A percentile compares a stretch with the other conserved stretches of the same genome.
These are phyloP conservation scores for Xylaria venustula DNA, from an alignment of 495 filamentous ascomycete species.

Conservation along the genomic window DNA sequence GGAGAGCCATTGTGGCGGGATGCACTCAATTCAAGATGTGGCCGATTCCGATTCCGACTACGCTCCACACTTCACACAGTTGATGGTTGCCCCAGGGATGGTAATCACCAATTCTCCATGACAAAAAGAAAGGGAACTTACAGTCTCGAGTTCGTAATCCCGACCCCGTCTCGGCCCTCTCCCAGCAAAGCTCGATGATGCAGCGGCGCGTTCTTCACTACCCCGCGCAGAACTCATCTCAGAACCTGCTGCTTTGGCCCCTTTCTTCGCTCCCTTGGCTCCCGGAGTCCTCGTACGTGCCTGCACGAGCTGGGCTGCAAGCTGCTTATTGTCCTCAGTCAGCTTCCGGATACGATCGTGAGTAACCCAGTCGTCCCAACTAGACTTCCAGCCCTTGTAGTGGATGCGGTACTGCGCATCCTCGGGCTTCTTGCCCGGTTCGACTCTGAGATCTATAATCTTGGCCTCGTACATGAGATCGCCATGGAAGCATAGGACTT, in stretches of 20 bases:
- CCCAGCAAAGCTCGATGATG: conserved; percentile 60
- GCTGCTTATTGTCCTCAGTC: conserved; percentile 87
- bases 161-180: conserved; percentile 65
- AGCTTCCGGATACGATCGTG: conserved; percentile 92
- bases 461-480: conserved; percentile 97
- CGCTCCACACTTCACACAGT: conserved; percentile 1
- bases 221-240: conserved; percentile 78
- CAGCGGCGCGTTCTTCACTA: conserved; percentile 80
- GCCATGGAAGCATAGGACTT: conserved; percentile 93
- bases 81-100: not conserved
- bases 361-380: conserved; percentile 99
- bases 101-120: not conserved
- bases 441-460: conserved; percentile 71
- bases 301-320: conserved; percentile 67
- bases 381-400: conserved; percentile 99
- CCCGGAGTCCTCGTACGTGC: conserved; percentile 50
- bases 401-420: conserved; percentile 86
- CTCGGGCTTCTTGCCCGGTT: conserved; percentile 66
- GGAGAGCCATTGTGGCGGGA: not conserved
- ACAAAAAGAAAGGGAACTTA: conserved; percentile 47
- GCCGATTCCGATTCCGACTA: not conserved
- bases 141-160: conserved; percentile 85
- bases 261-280: conserved; percentile 54
- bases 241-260: conserved; percentile 58
- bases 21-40: not conserved